Evolutionary conservation across 2,329 filamentous ascomycete genomes (phyloP).

Genomic region (Ophiostoma perfectum): DNA sequence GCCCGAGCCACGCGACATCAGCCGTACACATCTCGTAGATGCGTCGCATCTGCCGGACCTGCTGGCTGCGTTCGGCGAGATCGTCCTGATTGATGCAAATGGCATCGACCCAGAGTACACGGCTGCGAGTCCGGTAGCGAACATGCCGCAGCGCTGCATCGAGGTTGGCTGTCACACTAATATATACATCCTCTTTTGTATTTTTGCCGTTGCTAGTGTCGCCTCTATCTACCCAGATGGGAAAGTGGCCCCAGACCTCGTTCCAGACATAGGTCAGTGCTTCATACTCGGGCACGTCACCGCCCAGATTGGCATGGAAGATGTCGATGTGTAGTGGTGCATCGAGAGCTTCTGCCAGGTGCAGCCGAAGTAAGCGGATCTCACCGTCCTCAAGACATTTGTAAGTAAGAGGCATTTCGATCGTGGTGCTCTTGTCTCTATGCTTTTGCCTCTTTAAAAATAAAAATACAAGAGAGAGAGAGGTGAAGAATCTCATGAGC

Average conservation of each 20-base stretch:
- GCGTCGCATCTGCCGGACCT: constrained; percentile 24
- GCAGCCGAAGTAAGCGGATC: background rate
- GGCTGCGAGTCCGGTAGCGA: constrained; percentile 1
- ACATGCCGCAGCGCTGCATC: background rate
- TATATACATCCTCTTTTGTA: background rate
- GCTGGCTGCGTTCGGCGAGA: constrained; percentile 20
- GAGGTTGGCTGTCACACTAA: background rate
- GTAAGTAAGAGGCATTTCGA: background rate
- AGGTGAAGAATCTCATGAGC: background rate
- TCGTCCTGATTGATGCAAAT: constrained; percentile 27
- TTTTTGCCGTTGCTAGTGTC: background rate
- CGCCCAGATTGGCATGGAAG: background rate
- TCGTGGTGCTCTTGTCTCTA: no score
- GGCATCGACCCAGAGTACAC: constrained; percentile 26
- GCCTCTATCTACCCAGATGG: background rate
- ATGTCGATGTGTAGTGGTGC: background rate
- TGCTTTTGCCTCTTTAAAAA: background rate
- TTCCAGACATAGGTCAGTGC: background rate
- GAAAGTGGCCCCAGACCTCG: background rate
- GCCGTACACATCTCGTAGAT: constrained; percentile 23
- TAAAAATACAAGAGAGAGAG: background rate
- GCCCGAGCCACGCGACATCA: background rate
- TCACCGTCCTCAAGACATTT: background rate
- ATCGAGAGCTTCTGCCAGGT: background rate
- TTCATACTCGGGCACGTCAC: background rate